These are phyloP conservation scores for Choricystis sp. DNA, from an alignment of 139 green algal genomes.

Conservation along the genomic window DNA sequence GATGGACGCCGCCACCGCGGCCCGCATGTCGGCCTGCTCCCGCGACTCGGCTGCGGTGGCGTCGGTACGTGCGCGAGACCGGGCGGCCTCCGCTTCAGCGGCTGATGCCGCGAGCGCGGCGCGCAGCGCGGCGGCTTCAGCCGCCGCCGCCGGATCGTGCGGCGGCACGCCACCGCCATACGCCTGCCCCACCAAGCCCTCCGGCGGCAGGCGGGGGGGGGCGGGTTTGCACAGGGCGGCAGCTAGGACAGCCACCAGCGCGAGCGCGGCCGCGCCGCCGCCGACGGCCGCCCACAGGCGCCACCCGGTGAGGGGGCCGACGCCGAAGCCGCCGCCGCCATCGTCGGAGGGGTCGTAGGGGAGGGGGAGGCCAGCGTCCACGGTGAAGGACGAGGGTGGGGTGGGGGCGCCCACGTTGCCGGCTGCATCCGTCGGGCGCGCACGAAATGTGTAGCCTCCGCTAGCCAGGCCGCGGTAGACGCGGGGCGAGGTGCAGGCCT, in stretches of 20 bases:
- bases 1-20: too few species aligned
- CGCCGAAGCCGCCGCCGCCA: not conserved
- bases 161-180: too few species aligned
- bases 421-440: conserved; percentile 16
- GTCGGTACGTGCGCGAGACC: too few species aligned
- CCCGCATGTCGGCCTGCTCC: too few species aligned
- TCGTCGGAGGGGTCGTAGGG: not conserved
- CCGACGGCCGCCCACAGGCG: not conserved
- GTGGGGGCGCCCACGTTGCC: conserved; percentile 19
- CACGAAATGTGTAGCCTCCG: conserved; percentile 13
- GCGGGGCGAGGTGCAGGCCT: not conserved
- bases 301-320: not conserved
- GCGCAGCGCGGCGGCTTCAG: too few species aligned
- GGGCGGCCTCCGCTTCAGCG: too few species aligned
- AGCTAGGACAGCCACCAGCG: not conserved
- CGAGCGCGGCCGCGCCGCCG: not conserved
- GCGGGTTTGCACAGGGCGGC: too few species aligned
- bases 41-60: too few species aligned
- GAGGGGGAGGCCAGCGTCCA: not conserved
- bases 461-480: conserved; percentile 3
- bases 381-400: conserved; percentile 9
- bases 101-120: too few species aligned
- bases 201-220: not conserved
- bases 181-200: too few species aligned
- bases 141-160: too few species aligned